phyloP scores from a whole-genome alignment of 1,284 basidiomycete genomes.

The Leccinum pallidistipes region DNA sequence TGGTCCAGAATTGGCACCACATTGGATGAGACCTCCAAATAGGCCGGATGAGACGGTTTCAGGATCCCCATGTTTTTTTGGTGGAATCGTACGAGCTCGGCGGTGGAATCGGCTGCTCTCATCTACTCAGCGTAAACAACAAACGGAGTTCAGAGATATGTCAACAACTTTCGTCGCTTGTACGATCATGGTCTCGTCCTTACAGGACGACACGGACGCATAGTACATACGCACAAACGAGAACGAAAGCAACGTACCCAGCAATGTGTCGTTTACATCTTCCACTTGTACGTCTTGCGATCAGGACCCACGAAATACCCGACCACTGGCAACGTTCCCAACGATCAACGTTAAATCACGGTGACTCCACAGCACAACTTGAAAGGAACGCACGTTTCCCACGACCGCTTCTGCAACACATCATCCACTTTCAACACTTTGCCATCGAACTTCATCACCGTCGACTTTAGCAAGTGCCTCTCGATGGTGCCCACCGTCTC shows the following conservation, averaged over 20 bases:
- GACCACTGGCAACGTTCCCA: slow-evolving; percentile 16
- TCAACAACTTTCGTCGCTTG: neutral
- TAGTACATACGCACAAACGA: neutral
- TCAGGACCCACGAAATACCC: slow-evolving; percentile 29
- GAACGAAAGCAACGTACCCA: neutral
- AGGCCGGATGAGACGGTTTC: slow-evolving; percentile 20
- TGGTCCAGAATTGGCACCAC: slow-evolving; percentile 24
- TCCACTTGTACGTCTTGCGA: slow-evolving; percentile 29
- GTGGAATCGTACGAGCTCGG: slow-evolving; percentile 22
- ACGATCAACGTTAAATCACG: neutral
- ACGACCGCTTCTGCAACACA: slow-evolving; percentile 19
- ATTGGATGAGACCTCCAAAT: slow-evolving; percentile 19
- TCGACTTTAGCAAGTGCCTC: slow-evolving; percentile 23
- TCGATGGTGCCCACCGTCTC: slow-evolving; percentile 30
- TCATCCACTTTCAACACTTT: neutral
- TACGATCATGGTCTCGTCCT: neutral
- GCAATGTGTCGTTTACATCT: slow-evolving; percentile 20
- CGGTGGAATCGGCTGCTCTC: slow-evolving; percentile 12
- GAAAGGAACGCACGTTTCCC: slow-evolving; percentile 15
- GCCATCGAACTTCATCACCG: slow-evolving; percentile 23
- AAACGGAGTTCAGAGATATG: neutral
- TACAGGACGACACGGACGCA: neutral
- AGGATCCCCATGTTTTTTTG: slow-evolving; percentile 18
- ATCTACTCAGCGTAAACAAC: slow-evolving; percentile 9
- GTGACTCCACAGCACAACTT: too few species aligned